These are phyloP conservation scores for Penicillium sp. DNA, from an alignment of 2,329 filamentous ascomycete species.

Conservation along the genomic window DNA sequence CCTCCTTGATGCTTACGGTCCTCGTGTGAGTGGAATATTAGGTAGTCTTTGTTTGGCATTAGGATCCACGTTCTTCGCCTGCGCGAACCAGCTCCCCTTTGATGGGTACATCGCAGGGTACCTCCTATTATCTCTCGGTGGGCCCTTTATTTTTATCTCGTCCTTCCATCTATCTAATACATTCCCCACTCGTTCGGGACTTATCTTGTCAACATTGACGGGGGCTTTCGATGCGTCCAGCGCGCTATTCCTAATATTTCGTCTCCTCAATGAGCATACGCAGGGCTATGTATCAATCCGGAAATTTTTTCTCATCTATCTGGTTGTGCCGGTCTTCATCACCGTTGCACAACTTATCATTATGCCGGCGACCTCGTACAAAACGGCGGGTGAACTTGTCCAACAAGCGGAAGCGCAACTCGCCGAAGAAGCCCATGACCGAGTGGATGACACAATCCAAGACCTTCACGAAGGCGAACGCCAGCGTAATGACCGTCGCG, in stretches of 20 bases:
- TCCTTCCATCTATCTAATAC: constrained; percentile 81
- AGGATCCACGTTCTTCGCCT: constrained; percentile 68
- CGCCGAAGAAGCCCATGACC: constrained; percentile 52
- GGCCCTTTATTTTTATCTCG: constrained; percentile 75
- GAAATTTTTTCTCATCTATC: constrained; percentile 66
- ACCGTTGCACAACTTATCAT: constrained; percentile 61
- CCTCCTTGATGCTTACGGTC: constrained; percentile 76
- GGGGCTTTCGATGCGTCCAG: constrained; percentile 80
- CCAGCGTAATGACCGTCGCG: constrained; percentile 51
- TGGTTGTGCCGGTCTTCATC: constrained; percentile 64
- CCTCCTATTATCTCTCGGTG: constrained; percentile 68
- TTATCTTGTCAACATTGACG: constrained; percentile 73
- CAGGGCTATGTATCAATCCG: constrained; percentile 54
- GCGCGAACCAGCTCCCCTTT: constrained; percentile 58
- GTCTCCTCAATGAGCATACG: constrained; percentile 60
- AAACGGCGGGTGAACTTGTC: constrained; percentile 77
- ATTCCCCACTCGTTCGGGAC: constrained; percentile 67
- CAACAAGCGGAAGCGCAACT: constrained; percentile 57
- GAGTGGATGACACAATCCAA: constrained; percentile 51
- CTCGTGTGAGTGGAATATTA: constrained; percentile 66
- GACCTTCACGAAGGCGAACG: constrained; percentile 45
- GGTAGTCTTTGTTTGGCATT: constrained; percentile 62
- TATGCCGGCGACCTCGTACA: constrained; percentile 72
- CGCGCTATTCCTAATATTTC: constrained; percentile 69
- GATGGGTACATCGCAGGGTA: constrained; percentile 73